Conservation (phyloP, 805 yeast genomes). For the Barnettozyma siamensis region DNA sequence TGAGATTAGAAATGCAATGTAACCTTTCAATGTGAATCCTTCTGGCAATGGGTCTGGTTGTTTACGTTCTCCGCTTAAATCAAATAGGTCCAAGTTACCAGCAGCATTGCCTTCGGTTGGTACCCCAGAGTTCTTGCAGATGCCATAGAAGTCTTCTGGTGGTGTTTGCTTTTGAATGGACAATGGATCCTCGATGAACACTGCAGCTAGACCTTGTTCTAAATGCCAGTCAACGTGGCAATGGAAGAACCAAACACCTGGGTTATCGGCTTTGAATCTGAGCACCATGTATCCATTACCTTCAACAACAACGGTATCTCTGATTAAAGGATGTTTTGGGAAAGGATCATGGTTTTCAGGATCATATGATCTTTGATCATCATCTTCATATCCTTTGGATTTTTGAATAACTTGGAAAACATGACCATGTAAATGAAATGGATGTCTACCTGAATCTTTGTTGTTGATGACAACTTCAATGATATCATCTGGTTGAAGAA, state of each 20-base stretch:
- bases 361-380: conserved; percentile 49
- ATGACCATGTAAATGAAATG: conserved; percentile 75
- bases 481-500: conserved; percentile 54
- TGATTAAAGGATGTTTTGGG: conserved; percentile 54
- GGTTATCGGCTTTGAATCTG: conserved; percentile 77
- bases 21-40: conserved; percentile 70
- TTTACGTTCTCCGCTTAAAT: conserved; percentile 52
- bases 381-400: conserved; percentile 45
- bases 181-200: conserved; percentile 65
- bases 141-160: conserved; percentile 42
- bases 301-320: conserved; percentile 69
- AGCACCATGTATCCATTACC: conserved; percentile 64
- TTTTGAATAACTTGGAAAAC: conserved; percentile 54
- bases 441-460: conserved; percentile 70
- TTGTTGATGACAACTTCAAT: conserved; percentile 75
- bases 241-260: conserved; percentile 94
- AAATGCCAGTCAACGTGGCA: conserved; percentile 88
- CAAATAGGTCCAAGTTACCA: conserved; percentile 51
- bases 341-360: conserved; percentile 36
- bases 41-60: conserved; percentile 60
- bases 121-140: conserved; percentile 43
- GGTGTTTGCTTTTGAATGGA: conserved; percentile 37
- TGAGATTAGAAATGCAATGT: conserved; percentile 53
- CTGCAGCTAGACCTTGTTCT: conserved; percentile 73
- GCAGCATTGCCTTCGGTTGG: conserved; percentile 66